Base-by-base conservation (phyloP, 2,329 filamentous ascomycete genomes). In the Pseudogymnoascus sp. region DNA sequence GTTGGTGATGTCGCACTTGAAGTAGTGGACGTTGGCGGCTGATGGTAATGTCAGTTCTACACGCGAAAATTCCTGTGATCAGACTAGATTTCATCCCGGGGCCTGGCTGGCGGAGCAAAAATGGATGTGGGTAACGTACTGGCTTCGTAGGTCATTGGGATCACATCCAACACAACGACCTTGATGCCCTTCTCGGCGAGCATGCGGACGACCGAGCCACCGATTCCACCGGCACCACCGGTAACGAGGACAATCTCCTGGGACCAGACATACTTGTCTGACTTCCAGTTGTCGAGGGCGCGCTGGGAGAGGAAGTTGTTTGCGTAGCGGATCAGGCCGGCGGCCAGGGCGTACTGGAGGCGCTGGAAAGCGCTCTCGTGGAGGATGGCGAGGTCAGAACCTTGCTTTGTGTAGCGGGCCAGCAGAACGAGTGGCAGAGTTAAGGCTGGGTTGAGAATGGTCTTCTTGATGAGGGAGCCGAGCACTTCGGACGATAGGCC, bases 211-310 rank as follows among this genome's bases (percentile, higher is more conserved):
- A 90, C 79, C 37, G 80, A 75, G 18, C 80, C 82, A 12, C 89
- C 89, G 68, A 93, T 91, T 0, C 89, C 89, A 61, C 83, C 83
- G 41, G 86, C 84, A 6, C 89, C 89, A 6, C 90, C 89, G 0
- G 89, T 92, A 18, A 92, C 79, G 43, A 91, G 76, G 2, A 89
- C 85, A 58, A 91, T 79, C 74, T 91, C 88, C 59, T 79, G 80
- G 20, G 77, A 74, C 86, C 88, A 91, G 62, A 84, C 79, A 73
- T 86, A 88, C 39, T 70, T 73, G 67, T 84, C 82, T 9, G 66
- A 70, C 1, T 70, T 75, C 76, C 78, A 83, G 69, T 79, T 80
- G 69, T 81, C 78, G 61, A 77, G 65, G 1, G 74, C 75, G 1
- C 78, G 74, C 2, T 74, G 72, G 66, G 82, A 83, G 11, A 85